Percentiles rank a stretch among this genome's conserved stretches.
Conservation (phyloP, 345 rosid species). For the Gossypium herbaceum region DNA sequence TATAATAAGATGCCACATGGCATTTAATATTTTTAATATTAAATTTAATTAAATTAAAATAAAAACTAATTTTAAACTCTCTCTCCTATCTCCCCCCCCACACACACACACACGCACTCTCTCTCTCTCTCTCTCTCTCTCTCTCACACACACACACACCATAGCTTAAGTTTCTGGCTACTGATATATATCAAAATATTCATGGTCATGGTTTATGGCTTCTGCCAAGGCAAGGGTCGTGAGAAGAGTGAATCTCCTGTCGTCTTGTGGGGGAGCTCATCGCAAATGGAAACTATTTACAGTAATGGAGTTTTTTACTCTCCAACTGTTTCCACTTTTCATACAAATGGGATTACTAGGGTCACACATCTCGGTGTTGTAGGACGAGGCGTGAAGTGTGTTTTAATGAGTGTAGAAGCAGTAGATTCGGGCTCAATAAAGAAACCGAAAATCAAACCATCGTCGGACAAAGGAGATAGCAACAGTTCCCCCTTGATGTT, state of each 20-base stretch:
- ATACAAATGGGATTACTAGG: slow-evolving; percentile 52
- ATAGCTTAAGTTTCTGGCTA: no score
- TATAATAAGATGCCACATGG: no score
- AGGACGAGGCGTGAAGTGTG: slow-evolving; percentile 94
- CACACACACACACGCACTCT: no score
- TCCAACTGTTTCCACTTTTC: slow-evolving; percentile 65
- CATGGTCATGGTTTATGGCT: slow-evolving; percentile 20
- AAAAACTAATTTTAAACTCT: no score
- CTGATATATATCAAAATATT: no score
- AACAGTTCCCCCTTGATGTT: slow-evolving; percentile 29
- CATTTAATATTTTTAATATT: no score
- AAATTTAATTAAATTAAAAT: no score
- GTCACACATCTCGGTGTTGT: slow-evolving; percentile 85
- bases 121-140: no score
- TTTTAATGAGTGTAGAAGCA: slow-evolving; percentile 39
- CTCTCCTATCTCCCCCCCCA: rapidly evolving
- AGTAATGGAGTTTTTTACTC: slow-evolving; percentile 53
- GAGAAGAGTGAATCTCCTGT: slow-evolving; percentile 38
- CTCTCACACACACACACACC: no score
- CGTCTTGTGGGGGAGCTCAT: slow-evolving; percentile 42
- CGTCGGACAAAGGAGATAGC: slow-evolving; percentile 51
- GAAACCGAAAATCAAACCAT: slow-evolving; percentile 48
- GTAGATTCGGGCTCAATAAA: slow-evolving; percentile 50
- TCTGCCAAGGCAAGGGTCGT: slow-evolving; percentile 41
- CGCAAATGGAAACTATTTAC: slow-evolving; percentile 44